phyloP scores from a whole-genome alignment of 768 basidiomycete genomes.

The Lactarius sp. region DNA sequence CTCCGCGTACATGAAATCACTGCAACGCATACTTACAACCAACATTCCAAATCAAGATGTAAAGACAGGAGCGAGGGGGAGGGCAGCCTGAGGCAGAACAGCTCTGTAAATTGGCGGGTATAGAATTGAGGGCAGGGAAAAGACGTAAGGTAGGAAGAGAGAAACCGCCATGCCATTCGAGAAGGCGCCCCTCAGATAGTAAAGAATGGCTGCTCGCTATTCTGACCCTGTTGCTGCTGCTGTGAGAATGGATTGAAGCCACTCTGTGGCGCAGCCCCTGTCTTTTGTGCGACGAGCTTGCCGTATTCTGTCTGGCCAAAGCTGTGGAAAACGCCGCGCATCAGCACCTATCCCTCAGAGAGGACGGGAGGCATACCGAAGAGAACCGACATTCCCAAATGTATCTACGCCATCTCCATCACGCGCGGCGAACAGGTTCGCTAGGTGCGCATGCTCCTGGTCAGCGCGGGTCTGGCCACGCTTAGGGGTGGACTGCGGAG shows the following conservation, averaged over 20 bases:
- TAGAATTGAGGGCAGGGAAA: conserved; percentile 5
- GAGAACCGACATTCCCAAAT: conserved; percentile 81
- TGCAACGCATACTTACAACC: conserved; percentile 9
- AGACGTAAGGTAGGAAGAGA: not conserved
- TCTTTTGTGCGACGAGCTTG: conserved; percentile 29
- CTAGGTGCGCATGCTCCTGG: conserved; percentile 69
- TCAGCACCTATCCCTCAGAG: conserved; percentile 3
- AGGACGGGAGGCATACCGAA: conserved; percentile 49
- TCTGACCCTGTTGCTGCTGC: conserved; percentile 46
- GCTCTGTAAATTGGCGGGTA: conserved; percentile 10
- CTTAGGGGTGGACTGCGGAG: conserved; percentile 21
- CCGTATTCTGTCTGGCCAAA: conserved; percentile 38
- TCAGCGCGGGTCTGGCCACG: conserved; percentile 46
- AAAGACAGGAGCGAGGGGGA: not conserved
- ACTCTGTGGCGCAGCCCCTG: conserved; percentile 33
- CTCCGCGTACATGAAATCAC: conserved; percentile 4
- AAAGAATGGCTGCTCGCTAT: conserved; percentile 35
- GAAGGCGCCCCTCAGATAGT: conserved; percentile 26
- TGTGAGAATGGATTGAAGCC: conserved; percentile 67
- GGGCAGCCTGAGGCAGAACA: too few relatives aligned
- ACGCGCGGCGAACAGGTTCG: conserved; percentile 75
- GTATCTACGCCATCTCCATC: conserved; percentile 90
- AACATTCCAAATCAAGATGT: not conserved
- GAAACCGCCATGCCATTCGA: not conserved
- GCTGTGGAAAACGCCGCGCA: conserved; percentile 30